Conservation (phyloP, 1,139 yeast species). For the Hyphopichia wangnamkhiaoensis region DNA sequence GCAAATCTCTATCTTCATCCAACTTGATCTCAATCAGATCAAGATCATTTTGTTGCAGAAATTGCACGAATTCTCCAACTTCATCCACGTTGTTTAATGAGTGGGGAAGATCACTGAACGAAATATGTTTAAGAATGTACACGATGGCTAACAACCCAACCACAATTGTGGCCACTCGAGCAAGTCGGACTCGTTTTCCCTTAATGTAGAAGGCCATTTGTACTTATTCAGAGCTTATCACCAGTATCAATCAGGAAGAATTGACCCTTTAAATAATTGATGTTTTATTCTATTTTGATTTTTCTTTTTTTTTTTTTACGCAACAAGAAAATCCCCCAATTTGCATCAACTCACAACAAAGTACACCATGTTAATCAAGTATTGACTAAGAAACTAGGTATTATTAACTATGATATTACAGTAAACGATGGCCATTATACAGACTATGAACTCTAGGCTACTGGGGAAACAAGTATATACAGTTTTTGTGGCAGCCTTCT, state of each 20-base stretch:
- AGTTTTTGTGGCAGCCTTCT: slow-evolving; percentile 17
- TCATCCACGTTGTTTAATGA: slow-evolving; percentile 6
- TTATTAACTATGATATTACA: too few relatives aligned
- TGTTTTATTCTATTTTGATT: too few relatives aligned
- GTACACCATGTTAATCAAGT: too few relatives aligned
- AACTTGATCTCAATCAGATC: not conserved
- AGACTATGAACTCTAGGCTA: too few relatives aligned
- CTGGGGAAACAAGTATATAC: slow-evolving; percentile 23
- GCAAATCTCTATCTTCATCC: not conserved
- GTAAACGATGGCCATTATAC: too few relatives aligned
- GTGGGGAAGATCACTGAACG: not conserved
- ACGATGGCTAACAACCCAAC: slow-evolving; percentile 8
- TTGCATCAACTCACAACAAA: too few relatives aligned
- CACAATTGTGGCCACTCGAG: slow-evolving; percentile 8
- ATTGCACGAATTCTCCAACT: slow-evolving; percentile 4
- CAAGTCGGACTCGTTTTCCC: slow-evolving; percentile 9
- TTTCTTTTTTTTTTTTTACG: too few relatives aligned
- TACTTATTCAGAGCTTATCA: too few relatives aligned
- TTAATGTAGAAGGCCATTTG: slow-evolving; percentile 8
- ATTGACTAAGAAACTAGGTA: too few relatives aligned
- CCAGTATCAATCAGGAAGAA: too few relatives aligned
- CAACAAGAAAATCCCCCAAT: too few relatives aligned
- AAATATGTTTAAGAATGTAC: slow-evolving; percentile 4
- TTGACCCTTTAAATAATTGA: too few relatives aligned
- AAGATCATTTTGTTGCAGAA: not conserved